phyloP scores from a whole-genome alignment of 1,139 yeast genomes.

The Pichia cactophila region DNA sequence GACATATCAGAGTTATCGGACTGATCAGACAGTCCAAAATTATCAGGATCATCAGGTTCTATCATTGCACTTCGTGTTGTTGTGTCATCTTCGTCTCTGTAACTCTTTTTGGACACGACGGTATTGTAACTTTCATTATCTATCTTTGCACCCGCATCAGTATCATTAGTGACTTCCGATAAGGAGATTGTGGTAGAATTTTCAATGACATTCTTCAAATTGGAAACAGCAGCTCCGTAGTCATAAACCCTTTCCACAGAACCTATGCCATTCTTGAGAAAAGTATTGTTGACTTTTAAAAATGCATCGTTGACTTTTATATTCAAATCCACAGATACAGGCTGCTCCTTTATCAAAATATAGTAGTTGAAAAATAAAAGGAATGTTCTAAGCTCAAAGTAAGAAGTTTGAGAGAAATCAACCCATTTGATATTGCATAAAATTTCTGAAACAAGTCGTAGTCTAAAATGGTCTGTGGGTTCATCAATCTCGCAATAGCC shows the following conservation, averaged over 20 bases:
- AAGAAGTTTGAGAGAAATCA: neutral
- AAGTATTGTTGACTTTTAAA: constrained; percentile 21
- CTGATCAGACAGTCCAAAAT: no score
- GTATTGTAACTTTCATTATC: no score
- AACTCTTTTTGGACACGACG: no score
- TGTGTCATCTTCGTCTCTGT: no score
- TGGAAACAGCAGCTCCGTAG: neutral
- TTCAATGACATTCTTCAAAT: neutral
- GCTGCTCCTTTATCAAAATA: constrained; percentile 53
- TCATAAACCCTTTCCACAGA: neutral
- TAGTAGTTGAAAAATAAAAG: constrained; percentile 69
- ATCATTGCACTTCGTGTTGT: no score
- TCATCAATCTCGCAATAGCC: constrained; percentile 42
- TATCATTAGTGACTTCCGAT: neutral
- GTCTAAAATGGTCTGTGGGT: constrained; percentile 65
- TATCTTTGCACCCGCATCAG: neutral
- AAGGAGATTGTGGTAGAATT: neutral
- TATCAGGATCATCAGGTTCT: no score
- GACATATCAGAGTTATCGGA: no score
- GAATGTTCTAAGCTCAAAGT: constrained; percentile 26
- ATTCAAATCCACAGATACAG: constrained; percentile 60
- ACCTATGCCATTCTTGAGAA: neutral
- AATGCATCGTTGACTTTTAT: constrained; percentile 45
- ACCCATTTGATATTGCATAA: constrained; percentile 7
- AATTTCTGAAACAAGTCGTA: constrained; percentile 42